Base-by-base conservation (phyloP, 2,329 filamentous ascomycete genomes). In the Fusarium sp. region DNA sequence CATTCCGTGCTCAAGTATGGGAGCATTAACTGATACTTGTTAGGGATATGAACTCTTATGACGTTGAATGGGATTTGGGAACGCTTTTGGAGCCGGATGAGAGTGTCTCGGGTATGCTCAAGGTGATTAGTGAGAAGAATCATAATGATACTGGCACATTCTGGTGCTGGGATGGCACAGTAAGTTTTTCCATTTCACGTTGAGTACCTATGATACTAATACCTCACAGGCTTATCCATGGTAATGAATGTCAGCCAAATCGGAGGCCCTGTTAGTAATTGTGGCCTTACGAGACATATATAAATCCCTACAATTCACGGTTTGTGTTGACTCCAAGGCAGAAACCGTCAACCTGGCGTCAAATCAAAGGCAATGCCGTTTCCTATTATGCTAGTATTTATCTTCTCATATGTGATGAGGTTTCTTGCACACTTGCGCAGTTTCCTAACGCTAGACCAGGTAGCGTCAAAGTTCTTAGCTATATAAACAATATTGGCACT, bases 1-100 rank as follows among this genome's bases (percentile, higher is more conserved):
- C 3, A 18, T 35, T 22, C 1, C 7, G 0, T 20, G 0, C 1
- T 45, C 2, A 5, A 12, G 4, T 7, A n/a, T 3, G 5, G 0
- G 2, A 35, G 8, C 22, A 24, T 13, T 35, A 28, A 18, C 30
- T 58, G 15, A 47, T 1, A 0, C 5, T 1, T 2, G 6, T 1
- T 14, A 58, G 55, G 0, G 55, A 58, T 2, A 58, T 58, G 55
- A 47, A 35, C 3, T 48, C 55, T 4, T 15, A 14, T 0, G 39
- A 47, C 0, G 30, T 48, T 36, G 39, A 10, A 2, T 48, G 55
- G 55, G 55, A 58, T 36, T 14, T 47, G 0, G 55, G 55, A 28
- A 45, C 28, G 1, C 41, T 58, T 2, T n/a, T 58, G 10, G 55
- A 58, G n/a, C n/a, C 55, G 0, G 39, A 36, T 1, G 55, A 58